Base-by-base conservation (phyloP, 129 eudicot species). In the Flaveria brownii region DNA sequence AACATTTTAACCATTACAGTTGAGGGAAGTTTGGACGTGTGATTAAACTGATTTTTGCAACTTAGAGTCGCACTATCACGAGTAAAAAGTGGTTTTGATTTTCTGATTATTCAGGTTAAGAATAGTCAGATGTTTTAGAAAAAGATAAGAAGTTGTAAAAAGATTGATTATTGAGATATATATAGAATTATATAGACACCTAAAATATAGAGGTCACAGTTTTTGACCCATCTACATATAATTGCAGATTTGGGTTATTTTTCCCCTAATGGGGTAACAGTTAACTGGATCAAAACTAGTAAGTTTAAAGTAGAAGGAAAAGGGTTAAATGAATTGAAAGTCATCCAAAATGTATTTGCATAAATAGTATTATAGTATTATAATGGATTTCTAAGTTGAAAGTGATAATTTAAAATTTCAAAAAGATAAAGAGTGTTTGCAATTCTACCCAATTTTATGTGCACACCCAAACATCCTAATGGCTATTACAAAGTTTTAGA, bases 1-100 rank as follows among this genome's bases (percentile, higher is more conserved):
- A 36, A 33, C 46, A 26, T 52, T 33, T 33, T 33, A 33, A 33
- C 39, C 39, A 33, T 33, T 33, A 33, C 39, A 33, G 39, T 33
- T 33, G 39, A 33, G 39, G 39, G 39, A 33, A 33, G 39, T 33
- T 33, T 33, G 39, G 39, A 33, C 7, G 6, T 33, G 39, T 33
- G 39, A 33, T 33, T 33, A 33, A 16, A 28, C 26, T 71, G 64
- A 71, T 71, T 36, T 55, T 18, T 67, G 50, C 68, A 62, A 64
- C 63, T 56, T 56, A 30, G 7, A 64, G 46, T 64, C 4, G 22
- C 46, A 16, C 14, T 26, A 55, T 23, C 14, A 42, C 14, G 14
- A 22, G 61, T 56, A 56, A 22, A 43, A 56, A 56, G 30, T 56
- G 63, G 23, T 18, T 18, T 8, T 18, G 15, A 7, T 56, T 56